A percentile compares a stretch with the other conserved stretches of the same genome.
Evolutionary conservation across 768 basidiomycete genomes (phyloP).

Genomic region (Auricularia cornea): DNA sequence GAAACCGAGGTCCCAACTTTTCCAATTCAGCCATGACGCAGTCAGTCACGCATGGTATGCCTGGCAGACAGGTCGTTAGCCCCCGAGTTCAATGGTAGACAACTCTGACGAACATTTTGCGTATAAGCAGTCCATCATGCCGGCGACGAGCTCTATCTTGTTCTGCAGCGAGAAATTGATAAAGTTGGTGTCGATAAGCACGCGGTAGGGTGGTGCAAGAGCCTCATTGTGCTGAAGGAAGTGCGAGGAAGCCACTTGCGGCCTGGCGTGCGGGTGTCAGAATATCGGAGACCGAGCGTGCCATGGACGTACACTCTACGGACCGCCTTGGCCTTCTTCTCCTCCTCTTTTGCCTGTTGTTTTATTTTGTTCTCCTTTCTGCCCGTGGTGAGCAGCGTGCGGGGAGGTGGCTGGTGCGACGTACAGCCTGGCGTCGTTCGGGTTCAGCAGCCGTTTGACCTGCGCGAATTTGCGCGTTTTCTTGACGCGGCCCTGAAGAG

Average conservation of each 20-base stretch:
- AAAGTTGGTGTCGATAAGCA: conserved; percentile 98
- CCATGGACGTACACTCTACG: conserved; percentile 63
- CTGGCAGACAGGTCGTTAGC: conserved; percentile 33
- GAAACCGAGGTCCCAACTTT: conserved; percentile 92
- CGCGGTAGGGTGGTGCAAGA: conserved; percentile 92
- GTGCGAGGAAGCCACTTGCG: conserved; percentile 81
- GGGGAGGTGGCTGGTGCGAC: conserved; percentile 17
- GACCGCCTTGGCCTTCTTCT: conserved; percentile 67
- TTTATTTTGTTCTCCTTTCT: conserved; percentile 94
- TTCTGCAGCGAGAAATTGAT: conserved; percentile 99
- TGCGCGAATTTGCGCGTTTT: conserved; percentile 92
- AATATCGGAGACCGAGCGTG: not conserved
- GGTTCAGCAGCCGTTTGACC: conserved; percentile 90
- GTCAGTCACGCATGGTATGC: conserved; percentile 98
- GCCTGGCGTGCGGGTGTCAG: conserved; percentile 33
- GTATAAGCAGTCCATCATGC: conserved; percentile 99
- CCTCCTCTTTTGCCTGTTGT: conserved; percentile 76
- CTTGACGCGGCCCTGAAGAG: conserved; percentile 73
- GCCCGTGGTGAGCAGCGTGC: conserved; percentile 3
- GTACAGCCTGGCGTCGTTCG: conserved; percentile 86
- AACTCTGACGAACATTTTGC: conserved; percentile 71
- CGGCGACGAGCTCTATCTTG: conserved; percentile 87
- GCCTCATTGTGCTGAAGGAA: conserved; percentile 94
- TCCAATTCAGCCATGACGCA: conserved; percentile 98
- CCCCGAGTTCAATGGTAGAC: not conserved